Percentiles rank a stretch among this genome's conserved stretches.
Evolutionary conservation across 768 basidiomycete genomes (phyloP).

Genomic region (Pseudohyphozyma bogoriensis): DNA sequence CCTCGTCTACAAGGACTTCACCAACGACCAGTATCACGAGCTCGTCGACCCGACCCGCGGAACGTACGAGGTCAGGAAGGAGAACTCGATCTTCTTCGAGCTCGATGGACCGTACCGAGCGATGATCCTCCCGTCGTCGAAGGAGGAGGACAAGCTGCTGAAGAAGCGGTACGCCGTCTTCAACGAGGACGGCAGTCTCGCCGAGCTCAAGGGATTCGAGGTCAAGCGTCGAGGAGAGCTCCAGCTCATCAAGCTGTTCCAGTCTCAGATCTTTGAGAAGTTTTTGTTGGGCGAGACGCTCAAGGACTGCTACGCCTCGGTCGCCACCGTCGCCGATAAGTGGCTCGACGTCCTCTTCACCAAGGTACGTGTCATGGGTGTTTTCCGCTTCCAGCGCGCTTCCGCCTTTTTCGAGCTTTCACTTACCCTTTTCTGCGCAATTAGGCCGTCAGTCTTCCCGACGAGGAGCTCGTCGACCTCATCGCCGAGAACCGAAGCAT

Average conservation of each 20-base stretch:
- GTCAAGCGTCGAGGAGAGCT: slow-evolving; percentile 95
- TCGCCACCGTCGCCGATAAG: slow-evolving; percentile 84
- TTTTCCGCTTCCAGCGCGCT: too few relatives aligned
- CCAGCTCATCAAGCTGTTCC: slow-evolving; percentile 98
- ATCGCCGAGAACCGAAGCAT: slow-evolving; percentile 98
- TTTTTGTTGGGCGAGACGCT: slow-evolving; percentile 87
- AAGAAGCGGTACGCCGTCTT: slow-evolving; percentile 99
- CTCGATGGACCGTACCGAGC: slow-evolving; percentile 96
- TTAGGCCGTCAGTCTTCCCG: slow-evolving; percentile 72
- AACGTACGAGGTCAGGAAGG: slow-evolving; percentile 72
- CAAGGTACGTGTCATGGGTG: too few relatives aligned
- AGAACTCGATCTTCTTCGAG: slow-evolving; percentile 99
- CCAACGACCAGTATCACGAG: slow-evolving; percentile 95
- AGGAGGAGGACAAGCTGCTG: slow-evolving; percentile 94
- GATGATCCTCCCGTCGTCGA: slow-evolving; percentile 97
- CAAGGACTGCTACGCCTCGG: slow-evolving; percentile 88
- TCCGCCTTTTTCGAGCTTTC: too few relatives aligned
- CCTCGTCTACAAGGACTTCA: slow-evolving; percentile 87
- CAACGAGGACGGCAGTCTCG: slow-evolving; percentile 93
- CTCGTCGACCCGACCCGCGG: slow-evolving; percentile 68
- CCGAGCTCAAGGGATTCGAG: slow-evolving; percentile 97
- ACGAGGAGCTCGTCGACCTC: slow-evolving; percentile 90
- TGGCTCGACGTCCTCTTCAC: slow-evolving; percentile 94
- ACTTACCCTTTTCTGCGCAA: too few relatives aligned
- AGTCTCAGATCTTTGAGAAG: slow-evolving; percentile 94